Base-by-base conservation (phyloP, 2,329 filamentous ascomycete genomes). In the Sclerotinia sclerotiorum region DNA sequence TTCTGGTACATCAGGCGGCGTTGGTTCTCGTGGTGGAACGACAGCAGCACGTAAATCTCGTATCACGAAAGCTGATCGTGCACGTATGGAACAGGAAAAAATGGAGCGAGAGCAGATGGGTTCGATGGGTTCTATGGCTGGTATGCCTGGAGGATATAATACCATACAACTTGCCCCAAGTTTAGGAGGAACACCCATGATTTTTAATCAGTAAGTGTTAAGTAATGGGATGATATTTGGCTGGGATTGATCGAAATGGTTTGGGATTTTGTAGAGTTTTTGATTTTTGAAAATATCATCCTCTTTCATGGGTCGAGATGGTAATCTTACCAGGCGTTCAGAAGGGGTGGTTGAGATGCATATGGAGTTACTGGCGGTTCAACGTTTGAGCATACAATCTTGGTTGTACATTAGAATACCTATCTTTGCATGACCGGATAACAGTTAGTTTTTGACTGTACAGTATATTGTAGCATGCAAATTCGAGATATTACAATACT, bases 51-150 rank as follows among this genome's bases (percentile, higher is more conserved):
- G 93, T 73, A 96, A 96, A 79, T 92, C 93, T 64, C 89, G 94
- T 54, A 89, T 93, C 73, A 95, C 91, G 51, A 97, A 97, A 78
- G 90, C 91, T 49, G 91, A 94, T 77, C 91, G 92, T 74, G 90
- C 91, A 70, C 87, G 90, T 76, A 88, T 92, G 79, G 92, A 96
- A 75, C 86, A 87, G 56, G 92, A 96, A 78, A 95, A 95, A 81
- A 84, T 88, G 8, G 90, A 93, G 72, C 84, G 90, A 54, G 91
- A 94, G 78, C 77, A 76, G 69, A 76, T 77, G 75, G 76, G 76
- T 15, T 68, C 71, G 69, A 76, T 77, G 75, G 76, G 76, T 21
- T 68, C 71, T 11, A 70, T 76, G 70, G 70, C 75, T 39, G 68
- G 71, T 8, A 75, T 74, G 70, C 74, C 76, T 13, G 70, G 67